Percentiles rank a stretch among this genome's conserved stretches.
Evolutionary conservation across 331 rosid species (phyloP).

Genomic region (Dryas integrifolia): DNA sequence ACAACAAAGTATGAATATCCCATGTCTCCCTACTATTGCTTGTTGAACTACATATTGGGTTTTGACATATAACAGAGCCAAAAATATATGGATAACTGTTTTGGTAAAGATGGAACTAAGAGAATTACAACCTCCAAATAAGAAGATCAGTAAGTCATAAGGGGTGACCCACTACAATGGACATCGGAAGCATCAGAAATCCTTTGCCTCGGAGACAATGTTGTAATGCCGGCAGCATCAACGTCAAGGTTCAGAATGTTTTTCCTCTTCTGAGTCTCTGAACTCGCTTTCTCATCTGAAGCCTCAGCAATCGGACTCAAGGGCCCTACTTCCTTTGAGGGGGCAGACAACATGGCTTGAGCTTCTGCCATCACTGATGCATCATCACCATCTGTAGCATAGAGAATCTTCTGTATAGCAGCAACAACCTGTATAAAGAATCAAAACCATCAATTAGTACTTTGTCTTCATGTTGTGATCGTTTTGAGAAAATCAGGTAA

Average conservation of each 20-base stretch:
- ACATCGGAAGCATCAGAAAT: conserved; percentile 78
- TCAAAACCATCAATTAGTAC: background rate
- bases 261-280: conserved; percentile 81
- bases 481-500: background rate
- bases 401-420: conserved; percentile 78
- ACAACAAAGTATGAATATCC: conserved; percentile 1
- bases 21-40: conserved; percentile 11
- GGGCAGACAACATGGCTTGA: conserved; percentile 63
- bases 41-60: conserved; percentile 10
- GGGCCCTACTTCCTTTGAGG: conserved; percentile 34
- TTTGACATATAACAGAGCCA: conserved; percentile 11
- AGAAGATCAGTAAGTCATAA: conserved; percentile 57
- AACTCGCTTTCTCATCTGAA: conserved; percentile 58
- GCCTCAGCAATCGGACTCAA: conserved; percentile 83
- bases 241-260: conserved; percentile 55
- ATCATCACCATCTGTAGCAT: conserved; percentile 75
- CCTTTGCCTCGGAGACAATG: conserved; percentile 78
- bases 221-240: conserved; percentile 54
- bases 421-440: conserved; percentile 57
- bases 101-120: conserved; percentile 13
- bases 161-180: conserved; percentile 84
- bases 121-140: conserved; percentile 17
- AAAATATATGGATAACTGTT: conserved; percentile 1
- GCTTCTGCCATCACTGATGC: conserved; percentile 77
- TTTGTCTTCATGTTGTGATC: background rate